Percentiles rank a stretch among this genome's conserved stretches.
Conservation (phyloP, 257 asterid species). For the Penstemon davidsonii region DNA sequence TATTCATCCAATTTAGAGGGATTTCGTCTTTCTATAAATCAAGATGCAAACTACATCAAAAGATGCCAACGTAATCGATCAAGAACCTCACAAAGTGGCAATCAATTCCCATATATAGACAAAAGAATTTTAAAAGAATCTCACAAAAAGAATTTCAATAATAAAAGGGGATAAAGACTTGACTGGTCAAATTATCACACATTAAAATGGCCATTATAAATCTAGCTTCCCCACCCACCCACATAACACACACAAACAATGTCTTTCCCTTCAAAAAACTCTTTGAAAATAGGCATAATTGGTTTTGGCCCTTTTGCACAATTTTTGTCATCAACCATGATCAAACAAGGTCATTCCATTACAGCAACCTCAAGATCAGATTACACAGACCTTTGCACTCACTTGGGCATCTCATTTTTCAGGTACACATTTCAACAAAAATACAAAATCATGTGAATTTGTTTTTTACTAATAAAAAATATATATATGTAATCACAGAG, state of each 20-base stretch:
- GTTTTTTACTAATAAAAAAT: not conserved
- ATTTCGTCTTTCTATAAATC: too few relatives aligned
- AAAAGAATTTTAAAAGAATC: too few relatives aligned
- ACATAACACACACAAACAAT: conserved; percentile 4
- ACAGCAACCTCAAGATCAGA: conserved; percentile 81
- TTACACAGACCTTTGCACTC: conserved; percentile 53
- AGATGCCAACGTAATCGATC: too few relatives aligned
- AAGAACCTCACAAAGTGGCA: too few relatives aligned
- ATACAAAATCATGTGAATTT: too few relatives aligned
- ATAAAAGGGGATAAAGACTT: not conserved
- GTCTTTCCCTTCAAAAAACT: conserved; percentile 35
- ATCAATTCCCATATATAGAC: too few relatives aligned
- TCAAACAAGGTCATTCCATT: conserved; percentile 63
- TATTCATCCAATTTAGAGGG: too few relatives aligned
- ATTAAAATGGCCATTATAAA: not conserved
- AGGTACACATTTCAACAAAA: conserved; percentile 40
- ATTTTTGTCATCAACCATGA: conserved; percentile 67
- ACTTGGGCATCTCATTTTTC: conserved; percentile 62
- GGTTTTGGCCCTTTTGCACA: conserved; percentile 88
- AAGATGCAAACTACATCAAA: too few relatives aligned
- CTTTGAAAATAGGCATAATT: conserved; percentile 65
- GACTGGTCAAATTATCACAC: not conserved
- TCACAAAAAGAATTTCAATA: too few relatives aligned
- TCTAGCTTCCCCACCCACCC: not conserved
- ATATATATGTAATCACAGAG: conserved; percentile 40